Evolutionary conservation across 2,329 filamentous ascomycete species (phyloP).

Genomic region (Talaromyces sp.): DNA sequence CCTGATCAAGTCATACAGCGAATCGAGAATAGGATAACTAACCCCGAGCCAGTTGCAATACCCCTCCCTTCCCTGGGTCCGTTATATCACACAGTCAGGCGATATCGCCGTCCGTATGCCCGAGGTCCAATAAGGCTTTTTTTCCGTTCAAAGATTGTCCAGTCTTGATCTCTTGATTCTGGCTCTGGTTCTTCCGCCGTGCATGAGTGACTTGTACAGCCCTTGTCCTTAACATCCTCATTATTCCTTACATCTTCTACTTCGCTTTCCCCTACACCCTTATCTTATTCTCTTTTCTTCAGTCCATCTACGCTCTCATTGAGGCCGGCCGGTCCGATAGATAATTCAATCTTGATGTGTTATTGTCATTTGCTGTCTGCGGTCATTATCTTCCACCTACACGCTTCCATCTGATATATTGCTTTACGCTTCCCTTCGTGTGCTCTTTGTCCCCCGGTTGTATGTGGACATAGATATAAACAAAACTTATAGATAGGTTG

Average conservation of each 20-base stretch:
- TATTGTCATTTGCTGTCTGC: not conserved
- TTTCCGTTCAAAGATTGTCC: not conserved
- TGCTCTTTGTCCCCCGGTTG: too few species aligned
- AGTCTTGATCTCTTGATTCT: not conserved
- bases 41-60: slow-evolving; percentile 83
- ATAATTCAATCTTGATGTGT: slow-evolving; percentile 26
- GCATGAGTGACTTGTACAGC: slow-evolving; percentile 28
- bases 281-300: slow-evolving; percentile 7
- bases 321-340: slow-evolving; percentile 33
- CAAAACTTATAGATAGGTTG: too few species aligned
- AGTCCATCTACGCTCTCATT: slow-evolving; percentile 19
- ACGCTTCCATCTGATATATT: not conserved
- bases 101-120: slow-evolving; percentile 94
- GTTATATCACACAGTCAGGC: slow-evolving; percentile 97
- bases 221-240: slow-evolving; percentile 8
- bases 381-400: not conserved
- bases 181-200: not conserved
- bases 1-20: not conserved
- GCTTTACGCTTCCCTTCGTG: not conserved
- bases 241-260: not conserved
- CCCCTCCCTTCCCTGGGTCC: slow-evolving; percentile 93
- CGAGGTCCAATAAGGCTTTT: slow-evolving; percentile 70
- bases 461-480: too few species aligned
- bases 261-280: not conserved
- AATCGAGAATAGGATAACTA: slow-evolving; percentile 6